Percentiles rank a stretch among this genome's conserved stretches.
phyloP scores from a whole-genome alignment of 2,329 filamentous ascomycete genomes.

The Harringtonia lauricola region DNA sequence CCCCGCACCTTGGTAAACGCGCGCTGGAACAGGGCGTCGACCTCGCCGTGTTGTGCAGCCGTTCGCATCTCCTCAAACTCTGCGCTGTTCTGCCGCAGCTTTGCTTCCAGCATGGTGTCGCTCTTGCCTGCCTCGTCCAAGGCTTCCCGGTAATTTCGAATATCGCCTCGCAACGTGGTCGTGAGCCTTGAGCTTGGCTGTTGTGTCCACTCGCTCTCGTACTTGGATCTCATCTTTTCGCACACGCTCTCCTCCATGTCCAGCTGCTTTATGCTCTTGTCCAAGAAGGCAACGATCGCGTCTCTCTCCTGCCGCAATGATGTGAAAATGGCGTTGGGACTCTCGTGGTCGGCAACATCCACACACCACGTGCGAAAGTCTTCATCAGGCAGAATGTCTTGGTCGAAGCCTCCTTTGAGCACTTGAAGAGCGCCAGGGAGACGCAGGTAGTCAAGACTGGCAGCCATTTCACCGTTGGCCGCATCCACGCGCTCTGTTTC shows the following conservation, averaged over 20 bases:
- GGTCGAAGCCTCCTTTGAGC: constrained; percentile 83
- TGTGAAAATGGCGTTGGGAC: constrained; percentile 70
- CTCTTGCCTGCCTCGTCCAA: constrained; percentile 82
- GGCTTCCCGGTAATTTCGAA: constrained; percentile 78
- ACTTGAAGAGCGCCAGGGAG: constrained; percentile 83
- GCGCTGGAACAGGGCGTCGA: constrained; percentile 79
- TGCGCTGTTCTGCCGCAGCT: constrained; percentile 72
- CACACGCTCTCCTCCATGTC: constrained; percentile 97
- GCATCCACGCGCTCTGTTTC: constrained; percentile 90
- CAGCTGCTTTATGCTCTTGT: constrained; percentile 74
- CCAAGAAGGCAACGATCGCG: constrained; percentile 59
- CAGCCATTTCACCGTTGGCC: constrained; percentile 91
- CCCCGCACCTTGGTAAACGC: constrained; percentile 71
- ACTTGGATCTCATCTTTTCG: constrained; percentile 98
- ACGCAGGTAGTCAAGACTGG: constrained; percentile 86
- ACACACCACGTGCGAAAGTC: constrained; percentile 93
- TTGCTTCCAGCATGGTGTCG: constrained; percentile 72
- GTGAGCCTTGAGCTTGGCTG: constrained; percentile 89
- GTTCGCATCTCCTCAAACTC: constrained; percentile 94
- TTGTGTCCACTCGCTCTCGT: constrained; percentile 91
- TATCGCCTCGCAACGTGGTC: constrained; percentile 74
- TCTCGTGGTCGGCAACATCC: constrained; percentile 77
- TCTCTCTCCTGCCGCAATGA: constrained; percentile 68
- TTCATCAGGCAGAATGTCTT: constrained; percentile 76
- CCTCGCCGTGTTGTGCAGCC: constrained; percentile 76